phyloP scores from a whole-genome alignment of 2,329 filamentous ascomycete genomes.

The Exophiala lecanii-corni region DNA sequence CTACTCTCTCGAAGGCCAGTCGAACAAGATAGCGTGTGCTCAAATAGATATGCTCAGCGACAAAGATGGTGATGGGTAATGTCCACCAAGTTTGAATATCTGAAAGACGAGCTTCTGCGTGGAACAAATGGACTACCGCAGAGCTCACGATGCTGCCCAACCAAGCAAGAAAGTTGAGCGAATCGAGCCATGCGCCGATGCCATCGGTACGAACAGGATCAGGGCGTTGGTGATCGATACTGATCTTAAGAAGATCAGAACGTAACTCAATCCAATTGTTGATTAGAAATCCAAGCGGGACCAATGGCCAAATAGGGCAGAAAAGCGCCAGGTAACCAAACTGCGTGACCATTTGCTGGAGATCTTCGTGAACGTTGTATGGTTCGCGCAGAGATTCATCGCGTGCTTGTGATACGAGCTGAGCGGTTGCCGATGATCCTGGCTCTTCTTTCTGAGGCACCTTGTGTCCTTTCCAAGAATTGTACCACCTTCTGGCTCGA shows the following conservation, averaged over 20 bases:
- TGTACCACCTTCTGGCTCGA: background rate
- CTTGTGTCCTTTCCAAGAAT: background rate
- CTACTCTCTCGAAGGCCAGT: background rate
- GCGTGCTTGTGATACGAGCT: background rate
- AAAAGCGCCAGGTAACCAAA: constrained; percentile 3
- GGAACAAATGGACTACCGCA: constrained; percentile 1
- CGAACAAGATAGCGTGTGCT: background rate
- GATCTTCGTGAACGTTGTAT: constrained; percentile 3
- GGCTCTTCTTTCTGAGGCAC: background rate
- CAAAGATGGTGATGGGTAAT: background rate
- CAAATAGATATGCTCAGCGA: constrained; percentile 2
- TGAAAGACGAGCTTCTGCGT: background rate
- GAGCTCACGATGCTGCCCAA: constrained; percentile 2
- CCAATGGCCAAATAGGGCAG: constrained; percentile 2
- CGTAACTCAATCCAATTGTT: constrained; percentile 4
- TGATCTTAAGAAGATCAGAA: constrained; percentile 1
- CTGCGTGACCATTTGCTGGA: constrained; percentile 4
- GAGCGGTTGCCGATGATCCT: background rate
- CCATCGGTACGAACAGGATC: constrained; percentile 2
- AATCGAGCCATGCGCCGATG: constrained; percentile 1
- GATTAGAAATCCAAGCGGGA: constrained; percentile 1
- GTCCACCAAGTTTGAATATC: constrained; percentile 2
- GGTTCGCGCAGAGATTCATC: background rate
- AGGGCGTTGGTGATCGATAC: constrained; percentile 2
- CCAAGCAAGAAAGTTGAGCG: constrained; percentile 1